Base-by-base conservation (phyloP, 306 rosid genomes). In the Prunus fruticosa region DNA sequence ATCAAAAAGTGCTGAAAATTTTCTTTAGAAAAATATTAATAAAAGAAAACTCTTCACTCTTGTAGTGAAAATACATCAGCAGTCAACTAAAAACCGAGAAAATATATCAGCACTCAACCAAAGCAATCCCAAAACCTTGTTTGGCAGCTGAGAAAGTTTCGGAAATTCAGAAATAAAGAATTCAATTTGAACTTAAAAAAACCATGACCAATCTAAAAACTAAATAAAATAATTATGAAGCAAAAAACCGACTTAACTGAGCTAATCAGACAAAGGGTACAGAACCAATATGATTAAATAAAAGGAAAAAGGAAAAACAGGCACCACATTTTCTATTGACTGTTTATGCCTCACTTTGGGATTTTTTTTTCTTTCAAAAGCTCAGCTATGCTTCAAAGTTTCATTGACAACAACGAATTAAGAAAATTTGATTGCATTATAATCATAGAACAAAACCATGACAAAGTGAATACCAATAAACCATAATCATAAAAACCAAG, bases 61-160 rank as follows among this genome's bases (percentile, higher is more conserved):
- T 22, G 43, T 2, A 8, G 51, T 58, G 22, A 78, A 78, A 19
- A 49, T 25, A 63, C 12, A 16, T 63, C 45, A 18, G 50, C 27
- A 47, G 52, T 14, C 28, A 27, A 66, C n/a, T 49, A 57, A 66
- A 22, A 22, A 57, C 15, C 50, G 38, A 72, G 16, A 49, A 49
- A 1, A 49, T 27, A 8, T 22, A 46, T 45, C 30, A 19, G 38
- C 15, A 64, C 51, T 3, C 25, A 20, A 68, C 25, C 63, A 52
- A 69, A 12, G 45, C 18, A 43, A 72, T 63, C 63, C 75, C 61
- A 14, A 69, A 74, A 57, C 75, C n/a, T 11, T 16, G 27, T 74
- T 75, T 78, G 76, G 64, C 65, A 20, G 45, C 63, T 9, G 64
- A 60, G 77, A 70, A 71, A 81, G 14, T 70, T 77, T 56, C 64